Evolutionary conservation across 257 asterid species (phyloP).

Genomic region (Jasminum sambac): DNA sequence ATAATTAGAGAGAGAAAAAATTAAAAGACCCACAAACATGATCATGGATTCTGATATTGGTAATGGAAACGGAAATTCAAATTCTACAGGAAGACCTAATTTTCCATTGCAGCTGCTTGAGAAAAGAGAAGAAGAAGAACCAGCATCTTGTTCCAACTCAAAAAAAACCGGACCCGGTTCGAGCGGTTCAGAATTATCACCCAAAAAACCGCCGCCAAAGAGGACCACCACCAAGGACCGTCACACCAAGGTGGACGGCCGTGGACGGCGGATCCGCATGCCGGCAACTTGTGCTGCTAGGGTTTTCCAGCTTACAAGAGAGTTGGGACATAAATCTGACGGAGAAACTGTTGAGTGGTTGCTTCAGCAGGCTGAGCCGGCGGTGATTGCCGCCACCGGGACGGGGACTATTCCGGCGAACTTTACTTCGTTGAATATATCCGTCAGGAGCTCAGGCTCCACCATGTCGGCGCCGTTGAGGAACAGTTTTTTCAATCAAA

Average conservation of each 20-base stretch:
- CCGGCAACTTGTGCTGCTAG: constrained; percentile 31
- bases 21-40: background rate
- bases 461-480: constrained; percentile 15
- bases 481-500: background rate
- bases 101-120: constrained; percentile 26
- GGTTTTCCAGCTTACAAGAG: constrained; percentile 32
- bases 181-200: background rate
- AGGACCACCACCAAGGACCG: constrained; percentile 26
- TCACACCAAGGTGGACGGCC: constrained; percentile 46
- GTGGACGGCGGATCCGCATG: constrained; percentile 34
- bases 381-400: constrained; percentile 18
- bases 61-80: constrained; percentile 19
- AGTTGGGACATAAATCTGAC: constrained; percentile 43
- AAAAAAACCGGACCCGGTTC: background rate
- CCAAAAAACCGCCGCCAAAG: constrained; percentile 16
- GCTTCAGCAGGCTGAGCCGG: constrained; percentile 19
- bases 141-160: constrained; percentile 5
- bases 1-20: background rate
- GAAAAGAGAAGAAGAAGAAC: constrained; percentile 14
- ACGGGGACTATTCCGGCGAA: constrained; percentile 21
- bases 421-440: constrained; percentile 17
- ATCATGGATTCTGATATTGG: constrained; percentile 25
- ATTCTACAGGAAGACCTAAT: constrained; percentile 1
- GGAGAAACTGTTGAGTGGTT: constrained; percentile 43
- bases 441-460: constrained; percentile 15